Evolutionary conservation across 176 grass and related monocot species (phyloP), one percentile per base, ranked within the genome.

Genomic region (Musa itinerans): DNA sequence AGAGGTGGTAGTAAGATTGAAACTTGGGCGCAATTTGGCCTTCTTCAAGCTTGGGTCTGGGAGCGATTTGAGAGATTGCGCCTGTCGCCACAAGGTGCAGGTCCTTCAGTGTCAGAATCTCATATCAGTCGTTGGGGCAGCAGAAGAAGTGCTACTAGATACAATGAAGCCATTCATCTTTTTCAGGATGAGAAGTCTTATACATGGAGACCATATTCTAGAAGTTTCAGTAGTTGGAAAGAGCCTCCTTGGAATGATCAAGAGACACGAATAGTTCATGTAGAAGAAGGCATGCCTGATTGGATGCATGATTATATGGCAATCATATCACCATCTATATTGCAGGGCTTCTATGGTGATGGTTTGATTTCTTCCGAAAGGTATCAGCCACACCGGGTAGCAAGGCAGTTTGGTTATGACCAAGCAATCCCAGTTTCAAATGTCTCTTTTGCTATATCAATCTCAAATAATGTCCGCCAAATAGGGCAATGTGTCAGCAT

Each of bases 371-470:
- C 6, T 73, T 85, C 63, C 2, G 68, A 68, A 27, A 69, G 76
- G 61, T 90, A 87, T 59, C 83, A 82, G 78, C 88, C 88, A 3
- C 85, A 90, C 50, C 54, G 86, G 67, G 79, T 82, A 53, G 85
- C 79, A 3, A 87, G 85, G 62, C 89, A 91, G 65, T 83, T 91
- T 78, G 89, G 89, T 34, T 91, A 87, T 78, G 85, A 91, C 78
- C 85, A 91, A 73, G 77, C 72, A 22, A 70, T 54, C 29, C 85
- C 85, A n/a, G 3, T 80, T 34, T 53, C 68, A 55, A n/a, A 67
- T 29, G 24, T 16, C 65, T 75, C 73, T 27, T 20, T 71, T 78
- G 19, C 17, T 66, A 7, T 77, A 51, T 63, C 17, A 49, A 54
- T 74, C 3, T 20, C 51, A 25, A 56, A 57, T 22, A 27, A 53